Evolutionary conservation across 768 basidiomycete genomes (phyloP).

Genomic region (Sarcodon sp.): DNA sequence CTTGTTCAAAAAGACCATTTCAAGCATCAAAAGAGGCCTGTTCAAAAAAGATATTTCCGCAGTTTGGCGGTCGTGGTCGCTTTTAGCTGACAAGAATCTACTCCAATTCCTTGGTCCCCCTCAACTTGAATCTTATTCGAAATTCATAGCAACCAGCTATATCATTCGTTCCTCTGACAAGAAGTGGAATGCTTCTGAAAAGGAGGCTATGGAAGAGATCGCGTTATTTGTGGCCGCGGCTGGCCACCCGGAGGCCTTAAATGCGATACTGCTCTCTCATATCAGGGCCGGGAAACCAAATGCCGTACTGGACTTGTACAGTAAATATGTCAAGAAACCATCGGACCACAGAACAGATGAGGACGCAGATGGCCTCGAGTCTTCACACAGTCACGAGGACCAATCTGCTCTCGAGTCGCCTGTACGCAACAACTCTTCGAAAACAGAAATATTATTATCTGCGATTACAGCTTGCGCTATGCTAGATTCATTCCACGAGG

Average conservation of each 20-base stretch:
- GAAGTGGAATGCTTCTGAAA: slow-evolving; percentile 12
- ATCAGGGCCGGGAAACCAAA: slow-evolving; percentile 23
- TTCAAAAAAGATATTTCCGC: slow-evolving; percentile 18
- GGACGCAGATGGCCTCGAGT: background rate
- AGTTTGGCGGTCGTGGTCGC: slow-evolving; percentile 24
- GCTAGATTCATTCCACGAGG: slow-evolving; percentile 40
- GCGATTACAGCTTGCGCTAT: slow-evolving; percentile 52
- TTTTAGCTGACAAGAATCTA: slow-evolving; percentile 28
- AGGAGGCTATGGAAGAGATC: slow-evolving; percentile 27
- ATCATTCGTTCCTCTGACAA: slow-evolving; percentile 3
- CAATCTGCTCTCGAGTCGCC: background rate
- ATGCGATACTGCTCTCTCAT: slow-evolving; percentile 33
- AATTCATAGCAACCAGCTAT: slow-evolving; percentile 19
- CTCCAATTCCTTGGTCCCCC: slow-evolving; percentile 30
- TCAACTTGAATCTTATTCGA: slow-evolving; percentile 27
- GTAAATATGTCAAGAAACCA: slow-evolving; percentile 8
- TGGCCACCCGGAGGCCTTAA: slow-evolving; percentile 33
- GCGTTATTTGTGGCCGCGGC: slow-evolving; percentile 33
- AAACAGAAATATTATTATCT: slow-evolving; percentile 28
- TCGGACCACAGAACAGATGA: slow-evolving; percentile 9
- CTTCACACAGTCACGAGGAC: background rate
- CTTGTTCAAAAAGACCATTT: slow-evolving; percentile 22
- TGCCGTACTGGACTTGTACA: slow-evolving; percentile 5
- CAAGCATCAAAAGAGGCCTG: slow-evolving; percentile 25
- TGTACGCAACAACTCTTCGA: background rate